Conservation (phyloP, 192 early-diverging fungal genomes). For the Rhizophagus prolifer region DNA sequence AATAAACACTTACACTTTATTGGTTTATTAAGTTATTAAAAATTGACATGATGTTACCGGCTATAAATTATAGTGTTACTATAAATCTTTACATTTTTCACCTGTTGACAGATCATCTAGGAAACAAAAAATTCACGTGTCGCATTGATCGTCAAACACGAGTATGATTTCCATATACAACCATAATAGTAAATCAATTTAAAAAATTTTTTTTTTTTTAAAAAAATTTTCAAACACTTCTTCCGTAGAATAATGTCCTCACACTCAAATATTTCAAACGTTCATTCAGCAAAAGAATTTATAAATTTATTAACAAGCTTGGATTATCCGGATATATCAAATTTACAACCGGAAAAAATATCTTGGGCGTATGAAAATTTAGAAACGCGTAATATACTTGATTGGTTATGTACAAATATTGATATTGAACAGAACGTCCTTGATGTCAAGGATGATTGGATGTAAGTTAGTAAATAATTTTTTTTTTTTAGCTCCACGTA, state of each 20-base stretch:
- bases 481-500: neutral
- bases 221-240: too few relatives aligned
- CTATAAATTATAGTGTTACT: too few relatives aligned
- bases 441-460: neutral
- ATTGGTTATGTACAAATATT: constrained; percentile 25
- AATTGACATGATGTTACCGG: too few relatives aligned
- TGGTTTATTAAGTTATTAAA: too few relatives aligned
- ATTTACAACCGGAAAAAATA: constrained; percentile 25
- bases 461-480: constrained; percentile 16
- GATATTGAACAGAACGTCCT: constrained; percentile 28
- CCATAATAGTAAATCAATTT: too few relatives aligned
- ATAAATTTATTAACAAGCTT: constrained; percentile 4
- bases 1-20: too few relatives aligned
- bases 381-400: constrained; percentile 3
- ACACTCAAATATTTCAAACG: neutral
- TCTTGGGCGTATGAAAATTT: constrained; percentile 17
- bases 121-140: too few relatives aligned
- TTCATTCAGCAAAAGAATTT: constrained; percentile 2
- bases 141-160: too few relatives aligned
- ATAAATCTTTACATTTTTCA: too few relatives aligned
- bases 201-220: too few relatives aligned
- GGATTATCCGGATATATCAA: constrained; percentile 18
- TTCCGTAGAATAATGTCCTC: neutral
- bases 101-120: too few relatives aligned
- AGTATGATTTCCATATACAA: too few relatives aligned